phyloP scores from a whole-genome alignment of 139 green algal species.

The Mychonastes homosphaera region DNA sequence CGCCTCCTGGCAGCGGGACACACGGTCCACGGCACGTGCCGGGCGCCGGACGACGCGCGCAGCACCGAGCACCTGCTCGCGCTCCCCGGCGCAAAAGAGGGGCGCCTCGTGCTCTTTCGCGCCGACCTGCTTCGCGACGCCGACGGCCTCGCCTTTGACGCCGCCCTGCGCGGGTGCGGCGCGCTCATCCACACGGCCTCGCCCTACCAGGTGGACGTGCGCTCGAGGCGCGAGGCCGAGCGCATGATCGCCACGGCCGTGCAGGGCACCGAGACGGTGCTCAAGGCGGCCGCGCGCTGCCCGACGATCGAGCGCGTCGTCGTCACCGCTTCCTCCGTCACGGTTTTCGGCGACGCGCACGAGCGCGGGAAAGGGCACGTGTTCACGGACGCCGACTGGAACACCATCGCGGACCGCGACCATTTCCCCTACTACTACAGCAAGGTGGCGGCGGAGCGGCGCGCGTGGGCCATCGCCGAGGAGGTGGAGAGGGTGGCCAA shows the following conservation, averaged over 20 bases:
- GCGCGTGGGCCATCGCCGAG: slow-evolving; percentile 28
- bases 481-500: neutral
- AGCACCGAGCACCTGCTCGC: slow-evolving; percentile 12
- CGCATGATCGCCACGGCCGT: slow-evolving; percentile 37
- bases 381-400: slow-evolving; percentile 41
- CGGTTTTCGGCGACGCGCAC: slow-evolving; percentile 18
- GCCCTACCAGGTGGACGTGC: slow-evolving; percentile 23
- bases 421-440: slow-evolving; percentile 24
- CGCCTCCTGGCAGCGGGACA: slow-evolving; percentile 41
- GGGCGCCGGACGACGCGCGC: slow-evolving; percentile 10
- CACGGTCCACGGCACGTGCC: slow-evolving; percentile 26
- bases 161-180: slow-evolving; percentile 27
- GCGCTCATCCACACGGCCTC: slow-evolving; percentile 50
- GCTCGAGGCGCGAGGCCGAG: slow-evolving; percentile 12
- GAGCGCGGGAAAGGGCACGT: slow-evolving; percentile 25
- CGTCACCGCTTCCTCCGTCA: slow-evolving; percentile 39
- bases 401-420: slow-evolving; percentile 8
- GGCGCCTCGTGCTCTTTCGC: slow-evolving; percentile 36
- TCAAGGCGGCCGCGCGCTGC: slow-evolving; percentile 30
- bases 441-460: slow-evolving; percentile 34
- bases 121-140: slow-evolving; percentile 27
- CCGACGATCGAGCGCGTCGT: slow-evolving; percentile 41
- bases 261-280: slow-evolving; percentile 41
- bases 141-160: slow-evolving; percentile 19
- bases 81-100: slow-evolving; percentile 31